These are phyloP conservation scores for Neonectria ditissima DNA, from an alignment of 2,329 filamentous ascomycete genomes.

Conservation along the genomic window DNA sequence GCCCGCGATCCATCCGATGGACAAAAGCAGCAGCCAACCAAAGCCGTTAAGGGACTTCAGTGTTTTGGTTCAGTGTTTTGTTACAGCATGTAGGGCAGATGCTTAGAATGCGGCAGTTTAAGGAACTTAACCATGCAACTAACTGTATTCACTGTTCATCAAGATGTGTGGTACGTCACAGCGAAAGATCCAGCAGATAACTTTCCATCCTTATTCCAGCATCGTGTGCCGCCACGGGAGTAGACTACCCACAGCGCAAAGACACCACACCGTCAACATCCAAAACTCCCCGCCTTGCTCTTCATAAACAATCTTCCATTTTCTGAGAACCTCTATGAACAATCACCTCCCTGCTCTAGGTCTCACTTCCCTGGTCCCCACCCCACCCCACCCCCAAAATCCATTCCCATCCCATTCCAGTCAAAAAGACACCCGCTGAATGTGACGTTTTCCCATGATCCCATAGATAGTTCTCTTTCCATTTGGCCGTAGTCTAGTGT, in stretches of 20 bases:
- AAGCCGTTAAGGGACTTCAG: not conserved
- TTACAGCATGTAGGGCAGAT: not conserved
- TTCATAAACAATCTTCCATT: slow-evolving; percentile 25
- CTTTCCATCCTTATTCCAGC: not conserved
- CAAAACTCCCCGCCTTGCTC: not conserved
- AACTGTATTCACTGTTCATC: too few species aligned
- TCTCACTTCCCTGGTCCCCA: not conserved
- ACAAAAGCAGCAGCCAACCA: not conserved
- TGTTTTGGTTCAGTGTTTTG: too few species aligned
- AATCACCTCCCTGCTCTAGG: slow-evolving; percentile 6
- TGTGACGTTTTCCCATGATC: slow-evolving; percentile 21
- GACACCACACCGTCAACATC: not conserved
- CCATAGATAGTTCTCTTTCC: slow-evolving; percentile 2
- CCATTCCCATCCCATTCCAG: slow-evolving; percentile 17
- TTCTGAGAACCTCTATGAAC: slow-evolving; percentile 23
- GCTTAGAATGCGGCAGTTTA: not conserved
- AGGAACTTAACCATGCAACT: not conserved
- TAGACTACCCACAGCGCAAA: not conserved
- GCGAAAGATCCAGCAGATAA: too few species aligned
- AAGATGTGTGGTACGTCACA: too few species aligned
- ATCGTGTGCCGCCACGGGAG: not conserved
- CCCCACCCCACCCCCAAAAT: not conserved
- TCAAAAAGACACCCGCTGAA: slow-evolving; percentile 19
- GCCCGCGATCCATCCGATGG: not conserved
- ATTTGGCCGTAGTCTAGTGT: slow-evolving; percentile 27